Conservation (phyloP, 257 asterid genomes). For the Avicennia marina region DNA sequence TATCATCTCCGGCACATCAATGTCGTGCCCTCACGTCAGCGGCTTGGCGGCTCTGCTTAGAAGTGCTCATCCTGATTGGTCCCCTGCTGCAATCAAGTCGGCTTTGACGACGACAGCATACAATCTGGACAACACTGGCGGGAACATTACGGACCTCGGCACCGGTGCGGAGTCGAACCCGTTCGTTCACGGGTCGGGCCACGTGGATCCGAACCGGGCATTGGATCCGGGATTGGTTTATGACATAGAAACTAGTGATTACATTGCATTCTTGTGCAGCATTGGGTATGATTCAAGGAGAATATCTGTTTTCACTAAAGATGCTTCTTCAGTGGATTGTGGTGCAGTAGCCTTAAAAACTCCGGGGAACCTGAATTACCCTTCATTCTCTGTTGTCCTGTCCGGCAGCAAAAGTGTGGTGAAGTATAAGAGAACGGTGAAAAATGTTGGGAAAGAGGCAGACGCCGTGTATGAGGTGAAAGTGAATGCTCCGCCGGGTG, state of each 20-base stretch:
- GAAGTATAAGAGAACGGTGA: conserved; percentile 60
- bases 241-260: conserved; percentile 40
- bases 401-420: conserved; percentile 24
- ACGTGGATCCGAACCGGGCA: conserved; percentile 79
- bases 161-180: conserved; percentile 53
- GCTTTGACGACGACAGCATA: conserved; percentile 86
- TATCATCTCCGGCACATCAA: conserved; percentile 77
- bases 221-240: conserved; percentile 73
- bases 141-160: conserved; percentile 57
- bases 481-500: conserved; percentile 62
- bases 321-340: conserved; percentile 66
- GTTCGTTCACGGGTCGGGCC: conserved; percentile 69
- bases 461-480: conserved; percentile 53
- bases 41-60: conserved; percentile 75
- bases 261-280: conserved; percentile 65
- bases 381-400: conserved; percentile 72
- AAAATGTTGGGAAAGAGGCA: conserved; percentile 21
- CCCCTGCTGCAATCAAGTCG: conserved; percentile 79
- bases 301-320: conserved; percentile 41
- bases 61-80: conserved; percentile 62
- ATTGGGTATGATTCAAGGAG: conserved; percentile 43
- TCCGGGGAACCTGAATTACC: conserved; percentile 79
- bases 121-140: conserved; percentile 55
- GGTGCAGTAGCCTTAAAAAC: conserved; percentile 27
- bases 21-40: conserved; percentile 92